phyloP scores from a whole-genome alignment of 768 basidiomycete species.

The Tylopilus sp. region DNA sequence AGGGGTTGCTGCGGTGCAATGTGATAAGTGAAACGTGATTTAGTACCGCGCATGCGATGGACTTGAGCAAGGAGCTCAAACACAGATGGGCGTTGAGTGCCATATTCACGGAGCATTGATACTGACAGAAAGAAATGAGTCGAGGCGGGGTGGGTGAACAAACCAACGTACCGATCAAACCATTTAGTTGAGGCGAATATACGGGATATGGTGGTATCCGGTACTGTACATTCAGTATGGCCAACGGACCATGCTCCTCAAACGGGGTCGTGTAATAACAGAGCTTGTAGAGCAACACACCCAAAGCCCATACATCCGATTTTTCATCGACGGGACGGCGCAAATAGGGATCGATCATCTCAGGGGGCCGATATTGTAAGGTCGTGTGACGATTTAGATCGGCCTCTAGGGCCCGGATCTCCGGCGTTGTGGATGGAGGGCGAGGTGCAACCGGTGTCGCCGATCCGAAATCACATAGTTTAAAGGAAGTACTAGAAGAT shows the following conservation, averaged over 20 bases:
- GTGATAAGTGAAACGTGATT: conserved; percentile 71
- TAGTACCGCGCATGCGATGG: conserved; percentile 84
- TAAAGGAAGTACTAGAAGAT: conserved; percentile 78
- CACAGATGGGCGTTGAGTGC: conserved; percentile 77
- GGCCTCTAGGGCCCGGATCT: conserved; percentile 82
- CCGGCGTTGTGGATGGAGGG: conserved; percentile 74
- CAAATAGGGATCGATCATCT: conserved; percentile 92
- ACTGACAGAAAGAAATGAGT: conserved; percentile 50
- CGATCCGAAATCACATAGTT: conserved; percentile 97
- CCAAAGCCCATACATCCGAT: conserved; percentile 97
- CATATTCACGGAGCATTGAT: conserved; percentile 92
- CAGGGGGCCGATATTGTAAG: conserved; percentile 96
- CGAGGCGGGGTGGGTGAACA: conserved; percentile 3
- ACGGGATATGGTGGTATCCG: conserved; percentile 85
- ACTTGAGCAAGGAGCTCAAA: conserved; percentile 84
- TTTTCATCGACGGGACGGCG: conserved; percentile 87
- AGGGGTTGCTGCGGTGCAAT: conserved; percentile 47
- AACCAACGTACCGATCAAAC: conserved; percentile 67
- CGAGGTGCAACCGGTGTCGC: conserved; percentile 68
- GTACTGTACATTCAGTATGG: conserved; percentile 96
- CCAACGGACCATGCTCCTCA: conserved; percentile 94
- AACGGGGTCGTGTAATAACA: conserved; percentile 99
- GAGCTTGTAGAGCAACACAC: conserved; percentile 94
- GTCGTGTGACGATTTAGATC: conserved; percentile 96
- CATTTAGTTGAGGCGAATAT: conserved; percentile 80